Conservation (phyloP, 1,284 basidiomycete genomes). For the Ceratobasidium sp. region DNA sequence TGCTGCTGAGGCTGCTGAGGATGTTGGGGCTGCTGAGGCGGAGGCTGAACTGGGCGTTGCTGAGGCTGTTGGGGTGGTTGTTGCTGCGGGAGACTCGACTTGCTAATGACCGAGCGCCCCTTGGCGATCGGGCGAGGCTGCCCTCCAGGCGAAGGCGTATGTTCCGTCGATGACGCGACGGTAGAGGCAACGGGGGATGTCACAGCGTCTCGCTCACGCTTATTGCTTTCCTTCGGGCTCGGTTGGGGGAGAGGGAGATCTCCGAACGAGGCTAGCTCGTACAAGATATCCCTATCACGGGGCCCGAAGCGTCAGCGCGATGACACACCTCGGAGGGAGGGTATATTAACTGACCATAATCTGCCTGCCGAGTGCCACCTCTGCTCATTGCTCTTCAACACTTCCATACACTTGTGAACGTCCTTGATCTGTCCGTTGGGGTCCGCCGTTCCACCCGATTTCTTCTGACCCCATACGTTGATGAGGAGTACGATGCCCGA, state of each 20-base stretch:
- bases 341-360: conserved; percentile 57
- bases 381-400: conserved; percentile 67
- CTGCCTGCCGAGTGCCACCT: conserved; percentile 67
- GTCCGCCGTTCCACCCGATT: conserved; percentile 68
- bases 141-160: conserved; percentile 34
- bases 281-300: conserved; percentile 72
- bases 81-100: neutral
- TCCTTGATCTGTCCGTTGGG: conserved; percentile 75
- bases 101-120: conserved; percentile 30
- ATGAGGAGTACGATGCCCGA: conserved; percentile 77
- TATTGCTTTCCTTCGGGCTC: conserved; percentile 62
- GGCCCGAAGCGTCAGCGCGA: conserved; percentile 23
- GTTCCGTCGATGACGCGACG: conserved; percentile 16
- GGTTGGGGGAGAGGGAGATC: conserved; percentile 72
- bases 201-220: conserved; percentile 73
- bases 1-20: conserved; percentile 19
- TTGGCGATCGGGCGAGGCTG: conserved; percentile 34
- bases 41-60: conserved; percentile 18
- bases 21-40: conserved; percentile 18
- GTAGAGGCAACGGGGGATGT: conserved; percentile 25
- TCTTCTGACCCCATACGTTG: conserved; percentile 79
- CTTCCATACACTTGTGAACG: conserved; percentile 77
- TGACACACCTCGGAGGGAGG: conserved; percentile 32
- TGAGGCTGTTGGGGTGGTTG: neutral
- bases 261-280: conserved; percentile 74